Percentiles rank a stretch among this genome's conserved stretches.
Conservation (phyloP, 345 rosid genomes). For the Syzygium oleosum region DNA sequence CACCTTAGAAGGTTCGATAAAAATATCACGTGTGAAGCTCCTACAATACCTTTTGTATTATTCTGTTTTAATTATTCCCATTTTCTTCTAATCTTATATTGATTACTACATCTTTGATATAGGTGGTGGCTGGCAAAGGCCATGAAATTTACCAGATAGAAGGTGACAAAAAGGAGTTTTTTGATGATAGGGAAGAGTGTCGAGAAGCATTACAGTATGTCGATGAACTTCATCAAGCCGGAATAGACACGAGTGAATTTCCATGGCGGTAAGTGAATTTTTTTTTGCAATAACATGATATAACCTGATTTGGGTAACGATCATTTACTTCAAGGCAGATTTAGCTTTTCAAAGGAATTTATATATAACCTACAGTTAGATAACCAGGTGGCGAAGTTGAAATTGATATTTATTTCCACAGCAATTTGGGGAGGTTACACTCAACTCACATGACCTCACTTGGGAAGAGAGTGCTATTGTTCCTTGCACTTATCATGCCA, state of each 20-base stretch:
- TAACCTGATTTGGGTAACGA: neutral
- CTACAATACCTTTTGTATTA: neutral
- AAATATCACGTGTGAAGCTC: neutral
- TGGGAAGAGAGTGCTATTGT: neutral
- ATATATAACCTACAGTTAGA: neutral
- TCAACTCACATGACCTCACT: neutral
- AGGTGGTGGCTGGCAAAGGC: slow-evolving; percentile 95
- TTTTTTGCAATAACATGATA: neutral
- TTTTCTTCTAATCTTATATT: neutral
- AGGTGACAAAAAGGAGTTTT: slow-evolving; percentile 81
- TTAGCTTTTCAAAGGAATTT: neutral
- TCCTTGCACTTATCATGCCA: neutral
- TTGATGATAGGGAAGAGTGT: slow-evolving; percentile 87
- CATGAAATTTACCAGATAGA: slow-evolving; percentile 75
- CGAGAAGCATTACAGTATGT: slow-evolving; percentile 90
- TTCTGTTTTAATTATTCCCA: neutral
- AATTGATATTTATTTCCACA: neutral
- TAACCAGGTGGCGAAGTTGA: neutral
- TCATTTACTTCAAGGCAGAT: neutral
- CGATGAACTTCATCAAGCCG: slow-evolving; percentile 94
- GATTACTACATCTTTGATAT: neutral
- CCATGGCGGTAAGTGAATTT: slow-evolving; percentile 81
- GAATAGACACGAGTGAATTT: slow-evolving; percentile 95
- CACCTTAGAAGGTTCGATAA: neutral
- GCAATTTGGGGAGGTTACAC: neutral